Evolutionary conservation across 768 basidiomycete species (phyloP).

Genomic region (Phaffia australis): DNA sequence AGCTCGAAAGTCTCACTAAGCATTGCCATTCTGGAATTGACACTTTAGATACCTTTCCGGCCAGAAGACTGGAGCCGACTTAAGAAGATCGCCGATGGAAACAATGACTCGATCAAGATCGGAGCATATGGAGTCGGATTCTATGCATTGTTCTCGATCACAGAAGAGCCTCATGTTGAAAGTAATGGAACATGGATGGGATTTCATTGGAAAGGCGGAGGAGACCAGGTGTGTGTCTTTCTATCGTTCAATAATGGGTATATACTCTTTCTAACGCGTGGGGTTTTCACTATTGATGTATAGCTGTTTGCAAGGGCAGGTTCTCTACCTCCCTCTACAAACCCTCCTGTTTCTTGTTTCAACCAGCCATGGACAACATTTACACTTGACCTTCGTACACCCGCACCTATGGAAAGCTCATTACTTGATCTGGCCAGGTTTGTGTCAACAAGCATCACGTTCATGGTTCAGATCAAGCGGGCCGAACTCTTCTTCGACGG

Average conservation of each 20-base stretch:
- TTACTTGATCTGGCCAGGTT: slow-evolving; percentile 80
- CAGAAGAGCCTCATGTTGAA: slow-evolving; percentile 36
- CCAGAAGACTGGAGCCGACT: slow-evolving; percentile 79
- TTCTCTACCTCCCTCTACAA: slow-evolving; percentile 39
- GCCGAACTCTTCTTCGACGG: slow-evolving; percentile 76
- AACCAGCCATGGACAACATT: slow-evolving; percentile 68
- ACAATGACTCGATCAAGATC: slow-evolving; percentile 88
- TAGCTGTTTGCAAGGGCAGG: slow-evolving; percentile 78
- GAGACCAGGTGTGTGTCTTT: slow-evolving; percentile 49
- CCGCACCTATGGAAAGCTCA: slow-evolving; percentile 62
- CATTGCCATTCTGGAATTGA: not conserved
- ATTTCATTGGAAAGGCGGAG: slow-evolving; percentile 90
- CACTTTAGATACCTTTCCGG: slow-evolving; percentile 50
- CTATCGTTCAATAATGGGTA: not conserved
- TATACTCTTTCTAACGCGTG: not conserved
- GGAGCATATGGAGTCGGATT: slow-evolving; percentile 76
- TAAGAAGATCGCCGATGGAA: slow-evolving; percentile 92
- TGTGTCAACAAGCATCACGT: slow-evolving; percentile 79
- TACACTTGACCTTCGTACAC: slow-evolving; percentile 75
- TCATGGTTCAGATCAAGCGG: slow-evolving; percentile 68
- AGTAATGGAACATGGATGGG: slow-evolving; percentile 73
- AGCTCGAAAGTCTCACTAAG: not conserved
- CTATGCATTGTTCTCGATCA: slow-evolving; percentile 32
- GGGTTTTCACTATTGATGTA: slow-evolving; percentile 4
- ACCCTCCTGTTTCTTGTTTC: slow-evolving; percentile 37